Percentiles rank a stretch among this genome's conserved stretches.
phyloP scores from a whole-genome alignment of 495 filamentous ascomycete genomes.

The Barbatosphaeria neglecta region DNA sequence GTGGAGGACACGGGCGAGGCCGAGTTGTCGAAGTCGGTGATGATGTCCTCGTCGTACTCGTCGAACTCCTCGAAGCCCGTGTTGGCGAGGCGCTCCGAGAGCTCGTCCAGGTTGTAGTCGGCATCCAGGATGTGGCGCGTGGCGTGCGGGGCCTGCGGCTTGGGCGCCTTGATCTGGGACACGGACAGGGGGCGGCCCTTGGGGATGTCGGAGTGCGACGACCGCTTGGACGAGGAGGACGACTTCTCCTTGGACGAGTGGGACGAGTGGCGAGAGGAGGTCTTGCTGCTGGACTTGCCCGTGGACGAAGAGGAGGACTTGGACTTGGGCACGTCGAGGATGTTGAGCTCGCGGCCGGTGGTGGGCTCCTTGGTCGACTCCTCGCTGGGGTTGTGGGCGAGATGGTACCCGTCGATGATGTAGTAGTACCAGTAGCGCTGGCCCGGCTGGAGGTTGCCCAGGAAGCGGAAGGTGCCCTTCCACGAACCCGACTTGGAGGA shows the following conservation, averaged over 20 bases:
- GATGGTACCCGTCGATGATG: slow-evolving; percentile 99
- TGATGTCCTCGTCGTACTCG: slow-evolving; percentile 44
- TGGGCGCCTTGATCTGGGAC: slow-evolving; percentile 81
- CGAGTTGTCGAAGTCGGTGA: slow-evolving; percentile 42
- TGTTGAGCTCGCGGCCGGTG: slow-evolving; percentile 86
- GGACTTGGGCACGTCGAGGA: slow-evolving; percentile 46
- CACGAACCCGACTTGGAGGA: slow-evolving; percentile 74
- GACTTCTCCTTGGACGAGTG: slow-evolving; percentile 20
- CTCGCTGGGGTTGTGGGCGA: slow-evolving; percentile 90
- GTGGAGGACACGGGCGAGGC: slow-evolving; percentile 54
- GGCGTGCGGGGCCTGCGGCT: slow-evolving; percentile 75
- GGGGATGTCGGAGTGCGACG: slow-evolving; percentile 45
- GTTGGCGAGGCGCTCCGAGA: slow-evolving; percentile 60
- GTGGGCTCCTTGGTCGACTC: slow-evolving; percentile 88
- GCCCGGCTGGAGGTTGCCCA: slow-evolving; percentile 72
- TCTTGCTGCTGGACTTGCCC: slow-evolving; percentile 30
- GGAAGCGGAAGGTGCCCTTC: slow-evolving; percentile 94
- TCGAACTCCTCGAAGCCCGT: slow-evolving; percentile 60
- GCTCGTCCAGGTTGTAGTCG: slow-evolving; percentile 58
- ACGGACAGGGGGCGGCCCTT: slow-evolving; percentile 79
- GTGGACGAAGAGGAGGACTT: slow-evolving; percentile 37
- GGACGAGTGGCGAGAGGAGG: slow-evolving; percentile 28
- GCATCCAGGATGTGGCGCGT: slow-evolving; percentile 73
- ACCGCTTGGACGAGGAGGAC: slow-evolving; percentile 20
- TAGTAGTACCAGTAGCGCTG: slow-evolving; percentile 99